Base-by-base conservation (phyloP, 257 asterid genomes). In the Buddleja alternifolia region DNA sequence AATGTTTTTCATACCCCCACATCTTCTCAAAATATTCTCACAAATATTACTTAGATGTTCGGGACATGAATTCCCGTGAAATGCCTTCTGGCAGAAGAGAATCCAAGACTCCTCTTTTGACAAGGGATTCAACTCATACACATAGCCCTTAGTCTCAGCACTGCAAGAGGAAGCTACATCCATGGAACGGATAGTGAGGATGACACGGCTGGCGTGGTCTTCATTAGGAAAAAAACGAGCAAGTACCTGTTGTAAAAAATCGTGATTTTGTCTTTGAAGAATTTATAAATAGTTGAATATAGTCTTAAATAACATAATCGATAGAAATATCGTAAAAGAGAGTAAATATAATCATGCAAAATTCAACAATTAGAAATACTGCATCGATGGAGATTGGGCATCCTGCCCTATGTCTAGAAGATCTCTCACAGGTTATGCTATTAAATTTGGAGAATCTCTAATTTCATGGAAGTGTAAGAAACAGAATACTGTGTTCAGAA, bases 1-100 rank as follows among this genome's bases (percentile, higher is more conserved):
- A 20, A 72, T 71, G 10, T 19, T 66, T 40, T 51, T 78, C 71
- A 82, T 41, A 14, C 82, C 85, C 3, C 71, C 63, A 32, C 80
- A 77, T 42, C 72, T 70, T 15, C 56, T 73, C 66, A 73, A 32
- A 54, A 73, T 65, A 21, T 50, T 73, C 67, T 23, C 8, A 34
- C 68, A 73, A 20, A 73, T 65, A 1, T 73, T 67, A 7, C 16
- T n/a, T 59, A 73, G 45, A 41, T 73, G 73, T 16, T 32, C 14
- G 20, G 77, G 77, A 34, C 77, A 73, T n/a, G 77, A 48, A 17
- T 47, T 57, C 9, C 68, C 71, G 0, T 14, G 60, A 51, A 73
- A 73, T 10, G 72, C 72, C 66, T 46, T 73, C 61, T 7, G 66
- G 61, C 73, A 47, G 44, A 73, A 73, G n/a, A 73, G 67, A 34